Base-by-base conservation (phyloP, 2,329 filamentous ascomycete genomes). In the Fusarium humuli region DNA sequence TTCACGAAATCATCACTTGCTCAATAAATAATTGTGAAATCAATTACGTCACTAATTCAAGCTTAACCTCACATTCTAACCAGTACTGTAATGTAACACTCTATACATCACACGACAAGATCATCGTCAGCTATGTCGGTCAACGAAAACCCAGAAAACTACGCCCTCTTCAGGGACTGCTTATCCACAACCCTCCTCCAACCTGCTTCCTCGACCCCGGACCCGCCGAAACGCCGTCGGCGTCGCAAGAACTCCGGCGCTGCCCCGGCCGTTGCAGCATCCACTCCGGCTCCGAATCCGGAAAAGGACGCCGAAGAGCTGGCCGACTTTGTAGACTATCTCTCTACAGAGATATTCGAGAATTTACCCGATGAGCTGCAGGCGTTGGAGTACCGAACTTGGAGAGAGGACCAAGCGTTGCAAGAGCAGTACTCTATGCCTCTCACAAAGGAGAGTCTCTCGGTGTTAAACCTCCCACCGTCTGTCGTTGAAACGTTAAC, bases 251-350 rank as follows among this genome's bases (percentile, higher is more conserved):
- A 64, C 53, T 59, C 67, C 44, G 45, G 41, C 6, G 57, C 48
- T 25, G 56, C 49, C 20, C 61, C 71, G 32, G 22, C 42, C 34
- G 49, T 65, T 44, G 34, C 60, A 32, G 47, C 63, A 44, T 55
- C 60, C 61, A 61, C 63, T 25, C 65, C 67, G 56, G 59, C 34
- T 11, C 57, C 61, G 27, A 61, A 71, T 27, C 56, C 70, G 58
- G 58, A 59, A 59, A 64, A 58, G 42, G 76, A 88, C 71, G 87
- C 87, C 7, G 90, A 91, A 71, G 92, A 94, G 57, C 81, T 96
- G 23, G 87, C 88, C 27, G 94, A 97, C 2, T 97, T 97, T 79
- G 89, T 92, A 57, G 90, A 94, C 83, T 96, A 94, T 79, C 86
- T 96, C 30, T 89, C 92, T 25, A 80, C 82, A 49, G 87, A 92